phyloP scores from a whole-genome alignment of 2,329 filamentous ascomycete species.

The Aspergillus uvarum region DNA sequence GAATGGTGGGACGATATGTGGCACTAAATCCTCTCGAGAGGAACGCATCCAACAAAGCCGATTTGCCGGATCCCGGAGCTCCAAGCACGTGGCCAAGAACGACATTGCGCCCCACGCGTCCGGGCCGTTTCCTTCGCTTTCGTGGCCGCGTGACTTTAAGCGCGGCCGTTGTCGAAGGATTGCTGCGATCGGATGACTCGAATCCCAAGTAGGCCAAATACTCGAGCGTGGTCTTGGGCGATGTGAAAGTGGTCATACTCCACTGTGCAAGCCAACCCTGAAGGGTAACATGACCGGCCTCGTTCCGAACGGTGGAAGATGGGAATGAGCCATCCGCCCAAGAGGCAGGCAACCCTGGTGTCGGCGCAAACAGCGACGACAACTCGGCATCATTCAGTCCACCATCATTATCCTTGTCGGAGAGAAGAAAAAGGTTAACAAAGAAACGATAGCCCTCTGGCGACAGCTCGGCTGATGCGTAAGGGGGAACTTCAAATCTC shows the following conservation, averaged over 20 bases:
- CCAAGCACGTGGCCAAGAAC: constrained; percentile 92
- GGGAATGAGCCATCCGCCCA: constrained; percentile 91
- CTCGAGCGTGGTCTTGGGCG: constrained; percentile 90
- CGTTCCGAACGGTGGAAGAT: constrained; percentile 89
- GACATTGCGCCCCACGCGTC: constrained; percentile 88
- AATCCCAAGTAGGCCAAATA: constrained; percentile 97
- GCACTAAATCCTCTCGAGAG: constrained; percentile 81
- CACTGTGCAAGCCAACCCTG: constrained; percentile 98
- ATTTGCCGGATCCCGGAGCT: constrained; percentile 83
- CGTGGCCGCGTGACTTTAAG: constrained; percentile 90
- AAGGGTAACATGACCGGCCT: constrained; percentile 90
- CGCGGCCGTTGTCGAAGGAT: constrained; percentile 75
- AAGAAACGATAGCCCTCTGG: constrained; percentile 96
- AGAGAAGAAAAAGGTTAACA: constrained; percentile 90
- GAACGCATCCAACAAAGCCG: constrained; percentile 85
- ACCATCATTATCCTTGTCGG: constrained; percentile 96
- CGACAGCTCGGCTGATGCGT: constrained; percentile 88
- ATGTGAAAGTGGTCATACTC: constrained; percentile 99
- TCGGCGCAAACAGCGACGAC: constrained; percentile 83
- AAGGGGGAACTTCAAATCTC: constrained; percentile 90
- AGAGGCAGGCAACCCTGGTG: constrained; percentile 79
- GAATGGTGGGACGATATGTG: constrained; percentile 90
- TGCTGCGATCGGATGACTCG: constrained; percentile 70
- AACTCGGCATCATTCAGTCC: constrained; percentile 85
- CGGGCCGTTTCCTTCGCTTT: constrained; percentile 77